Base-by-base conservation (phyloP, 768 basidiomycete genomes). In the Rhodotorula babjevae region DNA sequence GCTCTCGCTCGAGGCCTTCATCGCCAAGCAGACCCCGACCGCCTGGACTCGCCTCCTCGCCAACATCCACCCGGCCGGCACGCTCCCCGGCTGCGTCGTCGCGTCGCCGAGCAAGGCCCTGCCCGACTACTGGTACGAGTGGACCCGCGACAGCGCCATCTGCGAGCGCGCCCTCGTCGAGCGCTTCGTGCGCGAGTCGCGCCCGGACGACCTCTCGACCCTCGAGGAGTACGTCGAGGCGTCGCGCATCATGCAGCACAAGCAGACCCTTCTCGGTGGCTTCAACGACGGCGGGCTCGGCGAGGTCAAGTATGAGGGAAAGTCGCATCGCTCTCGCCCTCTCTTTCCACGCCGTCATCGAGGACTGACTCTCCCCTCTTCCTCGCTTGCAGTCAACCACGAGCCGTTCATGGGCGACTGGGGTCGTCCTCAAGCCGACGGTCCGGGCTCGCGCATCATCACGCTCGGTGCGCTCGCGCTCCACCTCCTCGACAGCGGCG, bases 51-150 rank as follows among this genome's bases (percentile, higher is more conserved):
- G 61, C 40, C 44, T 76, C n/a, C 47, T 71, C 2, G 61, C 18
- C 12, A 78, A 78, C 50, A 68, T 78, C 7, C 63, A 73, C 50
- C 77, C 76, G 0, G 58, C 47, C 0, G 77, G 76, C 9, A 72
- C 74, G 8, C 40, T n/a, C 14, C 69, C 71, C 2, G 77, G 77
- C 4, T 73, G 69, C 16, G 69, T 78, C 29, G 77, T 78, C 33
- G 77, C 77, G 3, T 61, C 57, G 0, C 77, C 77, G 19, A 53
- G 44, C 14, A 73, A 68, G 60, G 69, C 68, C 27, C 60, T 75
- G 23, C 77, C 77, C 15, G 68, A 78, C 52, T 78, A 78, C 57
- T 76, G 71, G 71, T 77, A 78, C 63, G 67, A 77, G 57, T 78
- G 77, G 77, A 77, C 77, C 0, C 59, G 77, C 40, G 77, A 78